Conservation (phyloP, 2,329 filamentous ascomycete species). For the Talaromyces funiculosus region DNA sequence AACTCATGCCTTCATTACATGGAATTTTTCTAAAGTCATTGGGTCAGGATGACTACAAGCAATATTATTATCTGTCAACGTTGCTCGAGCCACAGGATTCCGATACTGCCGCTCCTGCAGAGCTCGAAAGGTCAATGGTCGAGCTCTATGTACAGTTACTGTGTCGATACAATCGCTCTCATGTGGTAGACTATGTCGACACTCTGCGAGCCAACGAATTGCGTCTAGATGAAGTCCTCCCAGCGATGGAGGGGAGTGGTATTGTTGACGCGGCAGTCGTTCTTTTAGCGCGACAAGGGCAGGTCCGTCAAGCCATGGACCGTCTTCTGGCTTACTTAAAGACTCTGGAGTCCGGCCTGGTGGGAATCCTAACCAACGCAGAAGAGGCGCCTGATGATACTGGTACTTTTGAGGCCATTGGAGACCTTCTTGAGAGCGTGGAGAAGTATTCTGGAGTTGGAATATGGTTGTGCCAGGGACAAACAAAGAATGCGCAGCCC, state of each 20-base stretch:
- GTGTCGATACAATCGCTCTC: slow-evolving; percentile 74
- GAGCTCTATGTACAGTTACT: slow-evolving; percentile 87
- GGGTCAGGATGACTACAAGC: slow-evolving; percentile 55
- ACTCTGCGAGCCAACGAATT: slow-evolving; percentile 70
- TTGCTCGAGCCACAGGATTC: slow-evolving; percentile 61
- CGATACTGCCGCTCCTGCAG: slow-evolving; percentile 25
- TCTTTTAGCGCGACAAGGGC: slow-evolving; percentile 81
- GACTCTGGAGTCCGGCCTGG: slow-evolving; percentile 71
- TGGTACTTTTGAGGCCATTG: slow-evolving; percentile 60
- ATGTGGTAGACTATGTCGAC: slow-evolving; percentile 81
- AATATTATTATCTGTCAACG: slow-evolving; percentile 70
- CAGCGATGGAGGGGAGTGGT: slow-evolving; percentile 81
- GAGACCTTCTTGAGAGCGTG: slow-evolving; percentile 69
- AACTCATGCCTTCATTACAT: slow-evolving; percentile 60
- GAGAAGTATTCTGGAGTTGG: slow-evolving; percentile 90
- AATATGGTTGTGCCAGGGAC: slow-evolving; percentile 89
- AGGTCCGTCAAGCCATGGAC: slow-evolving; percentile 75
- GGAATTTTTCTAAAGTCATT: slow-evolving; percentile 59
- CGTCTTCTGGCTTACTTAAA: slow-evolving; percentile 74
- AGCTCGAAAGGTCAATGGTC: slow-evolving; percentile 55
- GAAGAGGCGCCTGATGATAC: slow-evolving; percentile 52
- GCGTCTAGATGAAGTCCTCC: slow-evolving; percentile 71
- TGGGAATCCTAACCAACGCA: slow-evolving; percentile 63
- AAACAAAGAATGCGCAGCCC: slow-evolving; percentile 57
- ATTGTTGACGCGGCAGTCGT: slow-evolving; percentile 90